phyloP scores from a whole-genome alignment of 139 green algal genomes.

The Yamagishiella unicocca region DNA sequence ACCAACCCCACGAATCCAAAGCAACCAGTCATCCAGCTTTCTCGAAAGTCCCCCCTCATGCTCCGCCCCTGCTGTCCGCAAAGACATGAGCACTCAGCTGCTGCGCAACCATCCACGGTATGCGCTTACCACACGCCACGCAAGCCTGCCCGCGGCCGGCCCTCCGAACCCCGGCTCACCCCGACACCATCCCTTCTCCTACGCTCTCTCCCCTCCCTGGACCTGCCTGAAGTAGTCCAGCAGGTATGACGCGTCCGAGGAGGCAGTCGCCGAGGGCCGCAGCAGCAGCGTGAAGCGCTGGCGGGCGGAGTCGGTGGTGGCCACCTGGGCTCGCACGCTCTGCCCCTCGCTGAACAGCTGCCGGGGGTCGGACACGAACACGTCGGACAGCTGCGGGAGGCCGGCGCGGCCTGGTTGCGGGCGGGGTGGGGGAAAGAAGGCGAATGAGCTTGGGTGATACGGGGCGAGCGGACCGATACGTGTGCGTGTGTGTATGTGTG shows the following conservation, averaged over 20 bases:
- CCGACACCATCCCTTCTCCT: neutral
- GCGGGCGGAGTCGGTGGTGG: slow-evolving; percentile 51
- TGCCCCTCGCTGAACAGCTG: slow-evolving; percentile 79
- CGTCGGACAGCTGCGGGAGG: slow-evolving; percentile 84
- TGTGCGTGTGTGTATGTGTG: too few relatives aligned
- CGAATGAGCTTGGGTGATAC: neutral
- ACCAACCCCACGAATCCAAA: too few relatives aligned
- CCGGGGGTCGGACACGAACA: slow-evolving; percentile 81
- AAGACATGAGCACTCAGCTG: too few relatives aligned
- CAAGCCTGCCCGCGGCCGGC: neutral
- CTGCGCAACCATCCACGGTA: too few relatives aligned
- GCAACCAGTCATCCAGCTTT: too few relatives aligned
- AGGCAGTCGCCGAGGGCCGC: slow-evolving; percentile 71
- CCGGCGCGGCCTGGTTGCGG: slow-evolving; percentile 71
- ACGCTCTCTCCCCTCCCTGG: neutral
- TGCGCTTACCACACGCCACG: too few relatives aligned
- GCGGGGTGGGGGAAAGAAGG: neutral
- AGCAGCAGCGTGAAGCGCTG: slow-evolving; percentile 70
- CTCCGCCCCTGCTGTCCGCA: too few relatives aligned
- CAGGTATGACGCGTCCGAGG: slow-evolving; percentile 59
- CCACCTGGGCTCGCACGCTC: slow-evolving; percentile 74
- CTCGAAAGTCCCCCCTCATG: too few relatives aligned
- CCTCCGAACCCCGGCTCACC: neutral
- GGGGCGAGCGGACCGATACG: too few relatives aligned
- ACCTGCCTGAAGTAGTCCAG: slow-evolving; percentile 55